Evolutionary conservation across 345 rosid genomes (phyloP), one percentile per base, ranked within the genome.

Genomic region (Hypericum androsaemum): DNA sequence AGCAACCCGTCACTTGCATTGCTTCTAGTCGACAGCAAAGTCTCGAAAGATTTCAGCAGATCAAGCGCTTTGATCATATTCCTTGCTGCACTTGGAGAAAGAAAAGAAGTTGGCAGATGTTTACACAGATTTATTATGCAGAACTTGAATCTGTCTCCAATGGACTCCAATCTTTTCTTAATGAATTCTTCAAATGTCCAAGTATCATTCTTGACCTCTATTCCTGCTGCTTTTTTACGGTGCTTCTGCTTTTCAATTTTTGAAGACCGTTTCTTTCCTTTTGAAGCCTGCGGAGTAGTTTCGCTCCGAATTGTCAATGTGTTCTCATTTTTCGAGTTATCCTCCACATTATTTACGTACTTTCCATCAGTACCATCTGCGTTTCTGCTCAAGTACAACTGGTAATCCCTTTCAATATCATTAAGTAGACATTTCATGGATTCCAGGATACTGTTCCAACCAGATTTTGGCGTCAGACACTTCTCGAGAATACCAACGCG

Each of bases 21-120:
- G 45, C 47, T 55, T 36, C 17, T 22, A 22, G 32, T 22, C 32
- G 32, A 22, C 38, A 62, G 3, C 61, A 53, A 55, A 54, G 0
- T 0, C 37, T 10, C 32, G 56, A 43, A 15, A 12, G 5, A 7
- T 39, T 16, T 40, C 9, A 73, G 74, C 53, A 70, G 45, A 46
- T 45, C 39, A 6, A 59, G 56, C 47, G 65, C 43, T 22, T 0
- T 14, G 36, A 45, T 5, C 74, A 77, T 70, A 7, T 44, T 60
- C 11, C 53, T 64, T 0, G 62, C 76, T 8, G 62, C 54, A n/a
- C 9, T 39, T 53, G 53, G 49, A 12, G 74, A 57, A 39, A 73
- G 59, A 9, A 56, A 0, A 11, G 50, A 0, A 7, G 81, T 70
- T 50, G 78, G 78, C 51, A 73, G 43, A 61, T 77, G 81, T 14